Percentiles rank a stretch among this genome's conserved stretches.
These are phyloP conservation scores for Samsoniella hepiali DNA, from an alignment of 2,329 filamentous ascomycete genomes.

Conservation along the genomic window DNA sequence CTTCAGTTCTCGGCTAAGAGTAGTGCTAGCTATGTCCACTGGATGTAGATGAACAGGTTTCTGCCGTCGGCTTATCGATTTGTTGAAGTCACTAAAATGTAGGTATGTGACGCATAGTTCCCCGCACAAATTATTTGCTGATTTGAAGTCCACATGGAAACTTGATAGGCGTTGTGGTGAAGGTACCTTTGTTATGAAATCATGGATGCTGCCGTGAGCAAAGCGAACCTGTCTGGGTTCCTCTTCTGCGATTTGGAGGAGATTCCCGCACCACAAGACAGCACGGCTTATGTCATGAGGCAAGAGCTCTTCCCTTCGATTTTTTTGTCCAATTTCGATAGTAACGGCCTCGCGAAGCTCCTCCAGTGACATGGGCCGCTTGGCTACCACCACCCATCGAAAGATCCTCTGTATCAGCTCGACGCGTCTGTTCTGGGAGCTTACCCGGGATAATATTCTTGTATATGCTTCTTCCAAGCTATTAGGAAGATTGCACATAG, in stretches of 20 bases:
- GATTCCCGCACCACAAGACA: slow-evolving; percentile 32
- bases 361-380: slow-evolving; percentile 32
- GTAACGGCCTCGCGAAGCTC: slow-evolving; percentile 37
- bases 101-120: not conserved
- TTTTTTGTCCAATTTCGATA: slow-evolving; percentile 30
- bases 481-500: not conserved
- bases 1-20: not conserved
- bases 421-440: not conserved
- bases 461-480: not conserved
- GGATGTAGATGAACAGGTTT: not conserved
- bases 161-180: not conserved
- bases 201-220: slow-evolving; percentile 27
- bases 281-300: slow-evolving; percentile 30
- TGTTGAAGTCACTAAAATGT: not conserved
- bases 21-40: not conserved
- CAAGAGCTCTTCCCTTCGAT: slow-evolving; percentile 12
- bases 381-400: slow-evolving; percentile 30
- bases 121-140: not conserved
- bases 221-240: slow-evolving; percentile 32
- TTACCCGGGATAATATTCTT: not conserved
- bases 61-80: not conserved
- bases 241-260: slow-evolving; percentile 32
- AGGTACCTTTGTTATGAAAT: not conserved
- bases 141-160: not conserved
- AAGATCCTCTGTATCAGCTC: not conserved